These are phyloP conservation scores for Hyphopichia burtonii DNA, from an alignment of 1,139 yeast species.

Conservation along the genomic window DNA sequence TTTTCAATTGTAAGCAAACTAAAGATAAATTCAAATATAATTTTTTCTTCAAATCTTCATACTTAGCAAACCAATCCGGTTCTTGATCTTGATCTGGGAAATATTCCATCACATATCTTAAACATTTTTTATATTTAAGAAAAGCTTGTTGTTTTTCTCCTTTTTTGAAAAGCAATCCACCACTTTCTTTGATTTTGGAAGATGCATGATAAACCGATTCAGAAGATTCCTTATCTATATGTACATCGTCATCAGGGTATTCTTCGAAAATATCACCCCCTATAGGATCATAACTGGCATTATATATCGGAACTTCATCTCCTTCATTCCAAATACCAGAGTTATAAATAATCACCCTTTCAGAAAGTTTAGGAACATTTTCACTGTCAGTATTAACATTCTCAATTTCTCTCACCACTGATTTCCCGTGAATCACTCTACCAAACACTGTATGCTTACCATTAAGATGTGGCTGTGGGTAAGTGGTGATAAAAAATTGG, in stretches of 20 bases:
- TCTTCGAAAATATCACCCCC: conserved; percentile 77
- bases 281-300: conserved; percentile 57
- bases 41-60: conserved; percentile 56
- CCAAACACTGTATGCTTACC: conserved; percentile 84
- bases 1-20: conserved; percentile 46
- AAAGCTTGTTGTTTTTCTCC: conserved; percentile 52
- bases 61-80: conserved; percentile 50
- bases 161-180: conserved; percentile 54
- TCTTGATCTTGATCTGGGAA: conserved; percentile 70
- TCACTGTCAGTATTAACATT: conserved; percentile 41
- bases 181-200: conserved; percentile 61
- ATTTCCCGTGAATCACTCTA: conserved; percentile 58
- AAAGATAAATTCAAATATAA: conserved; percentile 61
- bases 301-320: conserved; percentile 54
- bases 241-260: conserved; percentile 67
- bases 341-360: conserved; percentile 49
- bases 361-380: conserved; percentile 42
- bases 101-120: conserved; percentile 67
- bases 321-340: conserved; percentile 67
- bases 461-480: conserved; percentile 67
- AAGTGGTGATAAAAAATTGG: conserved; percentile 78
- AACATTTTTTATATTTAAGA: conserved; percentile 60
- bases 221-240: conserved; percentile 58
- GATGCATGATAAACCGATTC: conserved; percentile 53
- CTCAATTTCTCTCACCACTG: conserved; percentile 68